Base-by-base conservation (phyloP, 2,329 filamentous ascomycete species). In the Microthyrium microscopicum region DNA sequence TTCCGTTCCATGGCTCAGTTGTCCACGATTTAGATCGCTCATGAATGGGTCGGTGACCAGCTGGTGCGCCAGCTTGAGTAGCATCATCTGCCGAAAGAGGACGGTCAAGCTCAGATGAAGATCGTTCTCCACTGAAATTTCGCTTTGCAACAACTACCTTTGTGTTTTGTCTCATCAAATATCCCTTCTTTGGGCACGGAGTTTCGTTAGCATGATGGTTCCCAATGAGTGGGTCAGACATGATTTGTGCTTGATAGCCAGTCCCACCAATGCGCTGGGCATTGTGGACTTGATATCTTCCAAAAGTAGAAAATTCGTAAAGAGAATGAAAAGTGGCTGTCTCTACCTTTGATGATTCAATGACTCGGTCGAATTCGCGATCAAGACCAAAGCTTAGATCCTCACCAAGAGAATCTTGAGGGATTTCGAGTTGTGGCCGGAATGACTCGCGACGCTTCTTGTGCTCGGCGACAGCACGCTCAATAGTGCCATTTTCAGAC, bases 151-250 rank as follows among this genome's bases (percentile, higher is more conserved):
- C 74, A 32, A 98, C 83, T 34, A 98, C 70, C 56, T 95, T 95
- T 3, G 87, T 95, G 57, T 95, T 98, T 48, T 98, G 87, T 48
- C 89, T 76, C 87, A 95, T 98, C 29, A 95, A 67, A 51, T 98
- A 98, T 36, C 89, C 89, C 62, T 91, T 85, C 85, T 94, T 79
- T 73, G 66, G 66, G 44, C 56, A 63, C 46, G 59, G 48, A 49
- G 43, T 44, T 20, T 38, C 34, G 55, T 66, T 48, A 72, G 66
- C 56, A 37, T 48, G 39, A 32, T 32, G 13, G 9, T 25, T 28
- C 19, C 20, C 33, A n/a, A 20, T 16, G 18, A 33, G 9, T 31
- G 28, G 20, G 17, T 8, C 11, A 24, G 25, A 36, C 17, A 29
- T 13, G 18, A 15, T 21, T 35, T 8, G 5, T 20, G 15, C n/a